Percentiles rank a stretch among this genome's conserved stretches.
phyloP scores from a whole-genome alignment of 257 asterid species.

The Asclepias syriaca region DNA sequence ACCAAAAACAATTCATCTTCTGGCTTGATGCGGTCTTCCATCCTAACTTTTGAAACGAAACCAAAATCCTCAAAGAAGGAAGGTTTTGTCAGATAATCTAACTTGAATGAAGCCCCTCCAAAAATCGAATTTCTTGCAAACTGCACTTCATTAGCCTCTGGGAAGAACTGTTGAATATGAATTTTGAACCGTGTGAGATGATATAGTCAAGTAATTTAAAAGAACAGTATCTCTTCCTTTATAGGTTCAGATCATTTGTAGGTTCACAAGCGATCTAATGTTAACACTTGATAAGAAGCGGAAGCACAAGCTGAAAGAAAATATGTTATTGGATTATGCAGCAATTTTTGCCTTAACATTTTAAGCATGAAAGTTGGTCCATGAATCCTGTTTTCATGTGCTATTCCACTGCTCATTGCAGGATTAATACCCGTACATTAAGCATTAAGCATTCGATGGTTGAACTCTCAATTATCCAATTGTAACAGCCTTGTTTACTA shows the following conservation, averaged over 20 bases:
- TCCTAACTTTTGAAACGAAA: conserved; percentile 59
- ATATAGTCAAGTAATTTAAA: conserved; percentile 13
- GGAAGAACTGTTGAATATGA: conserved; percentile 58
- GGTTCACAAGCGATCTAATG: not conserved
- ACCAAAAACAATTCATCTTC: conserved; percentile 79
- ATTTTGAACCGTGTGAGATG: conserved; percentile 11
- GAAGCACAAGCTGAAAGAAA: not conserved
- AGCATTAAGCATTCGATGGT: not conserved
- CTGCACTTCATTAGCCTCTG: conserved; percentile 87
- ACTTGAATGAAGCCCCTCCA: conserved; percentile 65
- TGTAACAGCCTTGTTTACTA: not conserved
- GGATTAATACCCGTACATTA: not conserved
- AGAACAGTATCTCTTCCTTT: not conserved
- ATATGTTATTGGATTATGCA: not conserved
- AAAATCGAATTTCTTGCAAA: conserved; percentile 73
- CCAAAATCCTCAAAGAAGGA: conserved; percentile 89
- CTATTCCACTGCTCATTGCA: conserved; percentile 1
- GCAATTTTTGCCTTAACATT: not conserved
- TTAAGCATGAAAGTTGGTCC: not conserved
- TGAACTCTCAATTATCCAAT: not conserved
- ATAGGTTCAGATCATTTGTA: not conserved
- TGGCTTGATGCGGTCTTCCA: conserved; percentile 76
- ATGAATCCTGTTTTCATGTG: not conserved
- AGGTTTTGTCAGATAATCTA: conserved; percentile 89
- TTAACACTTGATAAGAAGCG: not conserved